Conservation (phyloP, 2,329 filamentous ascomycete genomes). For the Claviceps lovelessii region DNA sequence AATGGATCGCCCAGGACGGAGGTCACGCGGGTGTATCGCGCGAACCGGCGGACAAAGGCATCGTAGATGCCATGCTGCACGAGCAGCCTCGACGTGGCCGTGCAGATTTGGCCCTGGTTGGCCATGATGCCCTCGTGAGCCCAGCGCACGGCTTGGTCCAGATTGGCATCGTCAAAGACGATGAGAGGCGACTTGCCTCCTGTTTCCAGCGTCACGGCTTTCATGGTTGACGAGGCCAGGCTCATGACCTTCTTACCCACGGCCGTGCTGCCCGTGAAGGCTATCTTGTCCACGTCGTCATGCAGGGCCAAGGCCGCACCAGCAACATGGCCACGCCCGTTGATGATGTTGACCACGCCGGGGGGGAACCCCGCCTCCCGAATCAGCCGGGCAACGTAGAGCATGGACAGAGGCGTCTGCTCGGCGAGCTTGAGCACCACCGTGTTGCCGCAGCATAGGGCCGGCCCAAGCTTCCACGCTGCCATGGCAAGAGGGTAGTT, state of each 20-base stretch:
- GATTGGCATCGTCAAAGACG: slow-evolving; percentile 45
- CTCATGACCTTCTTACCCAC: slow-evolving; percentile 60
- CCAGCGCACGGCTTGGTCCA: slow-evolving; percentile 48
- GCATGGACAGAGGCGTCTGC: slow-evolving; percentile 44
- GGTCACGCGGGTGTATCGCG: slow-evolving; percentile 36
- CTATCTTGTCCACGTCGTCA: slow-evolving; percentile 52
- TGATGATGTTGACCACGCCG: slow-evolving; percentile 58
- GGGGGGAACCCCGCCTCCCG: slow-evolving; percentile 59
- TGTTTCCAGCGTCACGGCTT: slow-evolving; percentile 45
- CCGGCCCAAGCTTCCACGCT: slow-evolving; percentile 62
- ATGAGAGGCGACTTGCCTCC: slow-evolving; percentile 47
- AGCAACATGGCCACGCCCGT: slow-evolving; percentile 48
- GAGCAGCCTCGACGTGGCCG: slow-evolving; percentile 43
- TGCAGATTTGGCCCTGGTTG: slow-evolving; percentile 47
- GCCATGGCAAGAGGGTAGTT: slow-evolving; percentile 31
- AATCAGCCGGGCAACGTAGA: slow-evolving; percentile 48
- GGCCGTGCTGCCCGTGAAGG: slow-evolving; percentile 56
- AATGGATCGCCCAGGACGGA: slow-evolving; percentile 52
- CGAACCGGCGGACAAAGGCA: slow-evolving; percentile 48
- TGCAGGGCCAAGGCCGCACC: slow-evolving; percentile 52
- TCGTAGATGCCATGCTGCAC: slow-evolving; percentile 44
- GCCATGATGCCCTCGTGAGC: slow-evolving; percentile 30
- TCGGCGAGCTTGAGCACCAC: slow-evolving; percentile 45
- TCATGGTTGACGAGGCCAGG: slow-evolving; percentile 43
- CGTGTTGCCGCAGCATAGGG: slow-evolving; percentile 53